Evolutionary conservation across 2,329 filamentous ascomycete genomes (phyloP).

Genomic region (Colletotrichum magnum): DNA sequence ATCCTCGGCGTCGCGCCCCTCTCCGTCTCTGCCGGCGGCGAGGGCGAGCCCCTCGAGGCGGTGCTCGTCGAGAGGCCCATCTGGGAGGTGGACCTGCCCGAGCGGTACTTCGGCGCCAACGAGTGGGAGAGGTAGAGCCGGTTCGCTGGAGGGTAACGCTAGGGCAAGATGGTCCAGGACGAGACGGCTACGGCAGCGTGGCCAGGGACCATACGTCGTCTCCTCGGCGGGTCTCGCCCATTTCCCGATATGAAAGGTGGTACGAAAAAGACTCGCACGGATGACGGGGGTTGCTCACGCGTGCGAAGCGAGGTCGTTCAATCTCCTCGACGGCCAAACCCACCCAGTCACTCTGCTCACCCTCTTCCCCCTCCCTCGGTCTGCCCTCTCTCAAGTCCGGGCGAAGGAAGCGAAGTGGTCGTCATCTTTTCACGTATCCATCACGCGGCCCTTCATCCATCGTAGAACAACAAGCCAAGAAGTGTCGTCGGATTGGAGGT

Average conservation of each 20-base stretch:
- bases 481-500: neutral
- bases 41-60: constrained; percentile 73
- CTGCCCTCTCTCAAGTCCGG: no score
- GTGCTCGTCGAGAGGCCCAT: constrained; percentile 89
- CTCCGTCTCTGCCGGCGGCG: constrained; percentile 9
- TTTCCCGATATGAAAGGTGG: neutral
- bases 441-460: neutral
- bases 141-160: no score
- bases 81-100: constrained; percentile 85
- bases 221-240: neutral
- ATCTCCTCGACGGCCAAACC: no score
- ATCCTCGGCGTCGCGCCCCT: constrained; percentile 80
- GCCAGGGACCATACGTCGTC: neutral
- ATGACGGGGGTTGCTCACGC: no score
- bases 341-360: no score
- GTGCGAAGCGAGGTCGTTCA: no score
- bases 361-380: neutral
- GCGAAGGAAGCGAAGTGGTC: neutral
- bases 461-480: neutral
- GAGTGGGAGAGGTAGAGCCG: constrained; percentile 58
- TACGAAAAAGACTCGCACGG: neutral
- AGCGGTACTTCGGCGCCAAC: constrained; percentile 75
- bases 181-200: no score
- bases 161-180: no score
- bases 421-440: neutral